These are phyloP conservation scores for Nymphaea colorata DNA, from an alignment of 164 flowering plant species.

Conservation along the genomic window DNA sequence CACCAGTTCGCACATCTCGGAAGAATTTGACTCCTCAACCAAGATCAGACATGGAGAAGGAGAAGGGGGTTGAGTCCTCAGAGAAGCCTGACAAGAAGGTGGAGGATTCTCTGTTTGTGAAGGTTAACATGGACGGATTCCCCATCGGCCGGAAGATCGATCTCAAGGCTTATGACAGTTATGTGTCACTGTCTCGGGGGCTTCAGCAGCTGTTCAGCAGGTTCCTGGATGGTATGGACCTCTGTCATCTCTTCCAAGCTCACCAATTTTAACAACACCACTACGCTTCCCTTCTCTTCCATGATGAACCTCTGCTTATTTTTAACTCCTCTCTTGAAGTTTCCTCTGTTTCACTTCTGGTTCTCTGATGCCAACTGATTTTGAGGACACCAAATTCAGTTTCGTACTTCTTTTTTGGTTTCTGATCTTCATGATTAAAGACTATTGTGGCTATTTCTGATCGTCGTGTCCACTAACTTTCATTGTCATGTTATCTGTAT, in stretches of 20 bases:
- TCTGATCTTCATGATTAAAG: not conserved
- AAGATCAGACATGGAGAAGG: not conserved
- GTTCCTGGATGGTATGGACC: slow-evolving; percentile 5
- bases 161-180: slow-evolving; percentile 3
- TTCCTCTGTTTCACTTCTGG: not conserved
- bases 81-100: not conserved
- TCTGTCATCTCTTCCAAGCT: not conserved
- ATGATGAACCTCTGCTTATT: not conserved
- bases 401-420: not conserved
- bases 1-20: not conserved
- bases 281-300: not conserved
- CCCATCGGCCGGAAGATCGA: slow-evolving; percentile 1
- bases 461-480: not conserved
- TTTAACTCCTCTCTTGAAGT: not conserved
- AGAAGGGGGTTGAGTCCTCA: not conserved
- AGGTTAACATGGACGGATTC: slow-evolving; percentile 1
- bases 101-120: slow-evolving; percentile 1
- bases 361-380: not conserved
- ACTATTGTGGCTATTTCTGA: not conserved
- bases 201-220: not conserved
- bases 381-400: not conserved
- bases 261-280: not conserved
- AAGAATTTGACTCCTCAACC: not conserved
- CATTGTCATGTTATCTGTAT: not conserved
- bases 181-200: not conserved